These are phyloP conservation scores for Coniochaeta sp. DNA, from an alignment of 2,329 filamentous ascomycete genomes.

Conservation along the genomic window DNA sequence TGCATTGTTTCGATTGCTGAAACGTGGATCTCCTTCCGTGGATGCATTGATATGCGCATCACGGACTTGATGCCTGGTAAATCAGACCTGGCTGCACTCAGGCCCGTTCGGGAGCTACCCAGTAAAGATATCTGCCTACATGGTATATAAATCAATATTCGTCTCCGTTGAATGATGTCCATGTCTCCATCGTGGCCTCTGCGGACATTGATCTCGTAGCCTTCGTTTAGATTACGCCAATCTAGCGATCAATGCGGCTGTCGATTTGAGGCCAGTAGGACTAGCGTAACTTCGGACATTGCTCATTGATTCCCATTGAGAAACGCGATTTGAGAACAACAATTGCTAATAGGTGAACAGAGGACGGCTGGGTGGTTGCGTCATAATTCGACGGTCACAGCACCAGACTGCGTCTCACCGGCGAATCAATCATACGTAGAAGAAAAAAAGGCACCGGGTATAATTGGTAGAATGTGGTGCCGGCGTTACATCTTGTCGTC, in stretches of 20 bases:
- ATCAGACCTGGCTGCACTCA: background rate
- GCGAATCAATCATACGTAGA: background rate
- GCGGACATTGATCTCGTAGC: background rate
- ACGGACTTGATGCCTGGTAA: background rate
- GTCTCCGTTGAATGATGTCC: background rate
- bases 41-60: background rate
- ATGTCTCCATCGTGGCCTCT: background rate
- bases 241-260: conserved; percentile 9
- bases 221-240: conserved; percentile 9
- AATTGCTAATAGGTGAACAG: too few species aligned
- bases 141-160: too few species aligned
- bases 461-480: conserved; percentile 2
- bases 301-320: background rate
- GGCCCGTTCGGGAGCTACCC: too few species aligned
- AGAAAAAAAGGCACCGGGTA: conserved; percentile 1
- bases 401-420: background rate
- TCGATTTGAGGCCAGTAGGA: background rate
- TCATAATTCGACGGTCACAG: background rate
- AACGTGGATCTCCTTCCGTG: background rate
- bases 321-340: background rate
- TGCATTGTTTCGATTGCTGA: conserved; percentile 1
- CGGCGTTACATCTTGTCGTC: background rate
- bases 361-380: background rate
- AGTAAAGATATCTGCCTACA: too few species aligned
- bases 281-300: background rate